phyloP scores from a whole-genome alignment of 2,329 filamentous ascomycete genomes.

The Pseudogymnoascus sp. region DNA sequence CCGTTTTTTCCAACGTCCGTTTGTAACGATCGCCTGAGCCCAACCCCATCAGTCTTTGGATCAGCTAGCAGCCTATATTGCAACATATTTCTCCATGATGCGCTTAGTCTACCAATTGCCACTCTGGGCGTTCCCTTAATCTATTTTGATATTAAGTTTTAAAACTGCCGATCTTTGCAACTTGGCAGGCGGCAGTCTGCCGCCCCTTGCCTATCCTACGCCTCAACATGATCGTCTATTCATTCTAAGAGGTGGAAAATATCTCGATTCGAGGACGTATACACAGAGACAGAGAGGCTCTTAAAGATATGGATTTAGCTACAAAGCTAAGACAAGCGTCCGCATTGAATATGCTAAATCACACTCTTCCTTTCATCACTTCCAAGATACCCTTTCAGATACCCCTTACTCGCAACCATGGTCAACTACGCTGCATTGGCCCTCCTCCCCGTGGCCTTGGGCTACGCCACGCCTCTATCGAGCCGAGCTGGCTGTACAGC shows the following conservation, averaged over 20 bases:
- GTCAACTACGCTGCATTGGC: neutral
- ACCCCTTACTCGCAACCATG: neutral
- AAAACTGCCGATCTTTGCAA: neutral
- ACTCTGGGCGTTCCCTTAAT: neutral
- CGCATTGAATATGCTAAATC: neutral
- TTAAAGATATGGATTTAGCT: neutral
- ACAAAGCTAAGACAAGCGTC: neutral
- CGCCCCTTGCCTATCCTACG: neutral
- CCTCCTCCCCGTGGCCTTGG: neutral
- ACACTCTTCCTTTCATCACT: neutral
- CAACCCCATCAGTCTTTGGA: neutral
- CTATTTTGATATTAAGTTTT: constrained; percentile 5
- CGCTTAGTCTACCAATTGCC: neutral
- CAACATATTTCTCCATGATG: neutral
- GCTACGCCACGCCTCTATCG: neutral
- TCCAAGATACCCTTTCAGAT: neutral
- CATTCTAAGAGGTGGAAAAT: neutral
- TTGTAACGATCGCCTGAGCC: neutral
- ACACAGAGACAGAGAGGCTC: neutral
- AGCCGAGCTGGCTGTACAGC: neutral
- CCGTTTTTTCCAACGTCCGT: neutral
- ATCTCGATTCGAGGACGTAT: neutral
- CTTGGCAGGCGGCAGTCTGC: neutral
- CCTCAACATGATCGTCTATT: neutral
- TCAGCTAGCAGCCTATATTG: neutral